phyloP scores from a whole-genome alignment of 441 rosid species.

The Adansonia rubrostipa region DNA sequence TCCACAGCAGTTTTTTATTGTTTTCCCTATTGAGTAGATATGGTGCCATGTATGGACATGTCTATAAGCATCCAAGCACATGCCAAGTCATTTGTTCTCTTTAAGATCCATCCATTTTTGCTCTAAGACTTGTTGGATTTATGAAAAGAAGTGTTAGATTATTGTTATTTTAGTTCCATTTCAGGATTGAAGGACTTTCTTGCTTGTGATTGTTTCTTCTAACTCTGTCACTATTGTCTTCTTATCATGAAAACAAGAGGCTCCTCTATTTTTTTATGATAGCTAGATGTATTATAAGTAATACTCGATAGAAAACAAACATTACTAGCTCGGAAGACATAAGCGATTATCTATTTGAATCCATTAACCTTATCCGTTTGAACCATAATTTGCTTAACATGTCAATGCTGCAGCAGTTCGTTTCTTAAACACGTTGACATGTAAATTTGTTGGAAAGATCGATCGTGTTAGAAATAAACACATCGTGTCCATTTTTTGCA shows the following conservation, averaged over 20 bases:
- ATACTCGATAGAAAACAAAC: background rate
- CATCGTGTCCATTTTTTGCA: too few species aligned
- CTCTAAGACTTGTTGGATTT: background rate
- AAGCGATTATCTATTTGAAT: background rate
- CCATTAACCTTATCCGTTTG: background rate
- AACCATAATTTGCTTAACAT: background rate
- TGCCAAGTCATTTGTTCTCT: background rate
- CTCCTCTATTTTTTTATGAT: background rate
- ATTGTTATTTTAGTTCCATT: slow-evolving; percentile 6
- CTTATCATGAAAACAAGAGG: background rate
- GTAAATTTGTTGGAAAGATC: too few species aligned
- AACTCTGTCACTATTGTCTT: background rate
- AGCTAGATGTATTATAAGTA: background rate
- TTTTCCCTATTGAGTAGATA: background rate
- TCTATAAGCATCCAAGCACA: background rate
- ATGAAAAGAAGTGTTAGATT: background rate
- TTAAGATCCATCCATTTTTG: background rate
- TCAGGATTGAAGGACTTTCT: background rate
- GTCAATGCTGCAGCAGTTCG: too few species aligned
- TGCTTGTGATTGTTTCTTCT: background rate
- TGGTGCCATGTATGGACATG: background rate
- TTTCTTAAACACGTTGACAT: too few species aligned
- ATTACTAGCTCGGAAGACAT: too few species aligned
- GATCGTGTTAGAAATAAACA: too few species aligned
- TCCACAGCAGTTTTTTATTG: background rate